Evolutionary conservation across 225 moss, liverwort and hornwort genomes (phyloP).

Genomic region (Neckera pumila): DNA sequence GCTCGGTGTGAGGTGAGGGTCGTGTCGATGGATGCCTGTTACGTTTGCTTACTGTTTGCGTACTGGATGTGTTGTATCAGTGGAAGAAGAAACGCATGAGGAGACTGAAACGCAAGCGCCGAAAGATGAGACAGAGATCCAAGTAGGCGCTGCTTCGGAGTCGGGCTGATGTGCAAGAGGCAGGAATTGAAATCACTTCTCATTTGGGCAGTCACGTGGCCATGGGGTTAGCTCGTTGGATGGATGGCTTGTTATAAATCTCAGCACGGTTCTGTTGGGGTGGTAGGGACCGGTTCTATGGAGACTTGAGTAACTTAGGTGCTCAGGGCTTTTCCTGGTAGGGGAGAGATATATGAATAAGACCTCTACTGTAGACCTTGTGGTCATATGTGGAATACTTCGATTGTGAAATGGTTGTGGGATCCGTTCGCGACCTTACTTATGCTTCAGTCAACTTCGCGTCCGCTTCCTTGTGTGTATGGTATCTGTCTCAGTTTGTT

Average conservation of each 20-base stretch:
- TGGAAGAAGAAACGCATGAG: constrained; percentile 66
- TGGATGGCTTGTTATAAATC: neutral
- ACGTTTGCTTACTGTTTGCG: neutral
- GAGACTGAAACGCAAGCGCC: constrained; percentile 53
- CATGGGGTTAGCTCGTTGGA: neutral
- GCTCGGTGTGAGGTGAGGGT: neutral
- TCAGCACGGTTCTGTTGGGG: neutral
- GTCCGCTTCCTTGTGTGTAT: neutral
- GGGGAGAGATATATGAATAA: neutral
- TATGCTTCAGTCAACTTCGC: neutral
- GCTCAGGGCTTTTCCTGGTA: neutral
- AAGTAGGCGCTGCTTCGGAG: constrained; percentile 19
- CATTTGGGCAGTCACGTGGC: constrained; percentile 10
- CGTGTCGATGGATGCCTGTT: too few relatives aligned
- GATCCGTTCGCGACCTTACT: neutral
- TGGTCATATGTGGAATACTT: neutral
- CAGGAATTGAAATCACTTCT: constrained; percentile 3
- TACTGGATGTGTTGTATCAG: neutral
- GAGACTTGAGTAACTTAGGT: neutral
- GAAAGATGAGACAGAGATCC: constrained; percentile 56
- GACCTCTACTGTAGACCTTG: constrained; percentile 6
- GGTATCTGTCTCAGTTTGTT: neutral
- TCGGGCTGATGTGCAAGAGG: constrained; percentile 8
- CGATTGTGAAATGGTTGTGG: neutral
- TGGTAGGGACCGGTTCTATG: neutral